These are phyloP conservation scores for Trametes maxima DNA, from an alignment of 768 basidiomycete genomes.

Conservation along the genomic window DNA sequence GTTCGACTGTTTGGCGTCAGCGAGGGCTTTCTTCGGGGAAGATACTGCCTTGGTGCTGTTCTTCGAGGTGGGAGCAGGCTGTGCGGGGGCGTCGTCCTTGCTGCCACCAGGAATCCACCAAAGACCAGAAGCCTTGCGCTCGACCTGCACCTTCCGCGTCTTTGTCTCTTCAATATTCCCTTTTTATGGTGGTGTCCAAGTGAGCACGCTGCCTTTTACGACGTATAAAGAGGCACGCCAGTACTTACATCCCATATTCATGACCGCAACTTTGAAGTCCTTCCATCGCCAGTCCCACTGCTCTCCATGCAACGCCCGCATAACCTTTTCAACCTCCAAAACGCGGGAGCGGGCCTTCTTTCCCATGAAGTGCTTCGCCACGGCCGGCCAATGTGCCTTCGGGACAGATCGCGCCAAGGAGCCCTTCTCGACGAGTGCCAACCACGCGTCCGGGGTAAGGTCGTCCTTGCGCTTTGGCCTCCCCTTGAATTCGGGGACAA, in stretches of 20 bases:
- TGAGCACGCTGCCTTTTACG: background rate
- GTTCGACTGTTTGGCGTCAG: conserved; percentile 1
- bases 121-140: conserved; percentile 30
- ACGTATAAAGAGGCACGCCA: background rate
- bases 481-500: conserved; percentile 50
- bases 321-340: conserved; percentile 69
- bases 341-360: conserved; percentile 66
- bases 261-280: conserved; percentile 75
- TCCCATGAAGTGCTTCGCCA: conserved; percentile 76
- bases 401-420: conserved; percentile 69
- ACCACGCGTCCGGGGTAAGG: conserved; percentile 67
- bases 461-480: conserved; percentile 62
- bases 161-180: conserved; percentile 28
- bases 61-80: background rate
- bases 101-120: conserved; percentile 29
- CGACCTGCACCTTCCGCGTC: conserved; percentile 30
- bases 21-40: conserved; percentile 8
- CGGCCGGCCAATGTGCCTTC: conserved; percentile 80
- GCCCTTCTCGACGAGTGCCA: conserved; percentile 66
- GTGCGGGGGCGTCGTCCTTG: conserved; percentile 2
- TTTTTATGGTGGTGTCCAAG: background rate
- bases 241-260: conserved; percentile 77
- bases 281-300: conserved; percentile 80
- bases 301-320: conserved; percentile 65
- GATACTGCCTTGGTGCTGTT: background rate